Base-by-base conservation (phyloP, 805 yeast genomes). In the Saturnispora besseyi region DNA sequence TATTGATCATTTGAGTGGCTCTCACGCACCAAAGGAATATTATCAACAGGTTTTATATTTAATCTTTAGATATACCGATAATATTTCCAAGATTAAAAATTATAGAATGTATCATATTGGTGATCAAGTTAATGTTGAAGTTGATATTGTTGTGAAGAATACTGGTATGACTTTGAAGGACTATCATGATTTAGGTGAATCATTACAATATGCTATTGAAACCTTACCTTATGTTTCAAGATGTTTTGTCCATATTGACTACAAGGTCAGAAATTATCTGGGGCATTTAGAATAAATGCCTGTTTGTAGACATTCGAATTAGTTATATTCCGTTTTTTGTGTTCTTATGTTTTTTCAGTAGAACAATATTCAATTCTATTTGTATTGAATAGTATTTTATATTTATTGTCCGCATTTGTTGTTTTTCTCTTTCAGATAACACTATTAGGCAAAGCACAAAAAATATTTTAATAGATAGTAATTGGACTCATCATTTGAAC, bases 211-310 rank as follows among this genome's bases (percentile, higher is more conserved):
- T 59, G 85, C 93, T 1, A 71, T 86, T 26, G 95, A 86, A 55
- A 79, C 89, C 0, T 67, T 86, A 52, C 89, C 91, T 0, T 76
- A 72, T 62, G 89, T 86, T 2, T 91, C 86, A 60, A 70, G 95
- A 47, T 88, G 90, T 1, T 86, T 82, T 70, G 93, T 86, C 15
- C 95, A 86, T 61, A 72, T 85, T 31, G 95, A 86, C 57, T 81
- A 80, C 52, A 63, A 64, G 41, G 72, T 63, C 15, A 62, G 64
- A 11, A 71, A 72, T 52, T 71, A 59, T 55, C 56, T 56, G 40
- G 75, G 75, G 1, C 75, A 71, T 49, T 50, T 70, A 6, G 30
- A 38, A 38, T 38, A 38, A 36, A 26, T 10, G 15, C 15, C 10
- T 31, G n/a, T 31, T 11, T 13, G 34, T 13, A 31, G 18, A 18